Conservation (phyloP, 2,329 filamentous ascomycete genomes). For the Biscogniauxia mediterranea region DNA sequence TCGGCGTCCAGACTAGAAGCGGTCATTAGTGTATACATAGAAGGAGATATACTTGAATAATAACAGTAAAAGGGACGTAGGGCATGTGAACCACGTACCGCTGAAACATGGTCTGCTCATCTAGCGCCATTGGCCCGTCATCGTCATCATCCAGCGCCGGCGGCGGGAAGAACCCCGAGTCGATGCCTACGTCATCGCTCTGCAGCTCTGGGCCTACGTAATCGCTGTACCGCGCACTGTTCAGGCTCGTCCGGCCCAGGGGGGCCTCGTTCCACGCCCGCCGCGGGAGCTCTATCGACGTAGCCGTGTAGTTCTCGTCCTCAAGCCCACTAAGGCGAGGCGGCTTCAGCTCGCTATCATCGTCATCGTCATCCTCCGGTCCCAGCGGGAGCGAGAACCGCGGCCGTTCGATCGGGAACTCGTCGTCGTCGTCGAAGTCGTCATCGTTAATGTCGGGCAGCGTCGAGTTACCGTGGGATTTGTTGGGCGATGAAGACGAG, state of each 20-base stretch:
- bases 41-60: neutral
- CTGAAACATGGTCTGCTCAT: slow-evolving; percentile 43
- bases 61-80: neutral
- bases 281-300: slow-evolving; percentile 60
- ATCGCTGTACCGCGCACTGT: slow-evolving; percentile 54
- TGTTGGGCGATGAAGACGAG: slow-evolving; percentile 40
- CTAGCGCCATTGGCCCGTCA: slow-evolving; percentile 35
- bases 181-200: slow-evolving; percentile 43
- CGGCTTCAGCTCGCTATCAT: slow-evolving; percentile 47
- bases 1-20: slow-evolving; percentile 37
- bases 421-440: slow-evolving; percentile 51
- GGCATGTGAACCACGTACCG: slow-evolving; percentile 32
- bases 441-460: slow-evolving; percentile 43
- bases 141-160: slow-evolving; percentile 43
- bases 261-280: slow-evolving; percentile 49
- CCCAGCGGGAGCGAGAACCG: slow-evolving; percentile 55
- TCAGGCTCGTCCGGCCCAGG: slow-evolving; percentile 44
- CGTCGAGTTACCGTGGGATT: slow-evolving; percentile 19
- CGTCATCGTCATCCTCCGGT: slow-evolving; percentile 47
- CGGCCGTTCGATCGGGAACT: slow-evolving; percentile 49
- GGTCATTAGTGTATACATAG: slow-evolving; percentile 10
- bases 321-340: slow-evolving; percentile 55
- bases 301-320: slow-evolving; percentile 57
- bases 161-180: slow-evolving; percentile 53
- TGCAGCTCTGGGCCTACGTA: slow-evolving; percentile 35